Base-by-base conservation (phyloP, 768 basidiomycete genomes). In the Tephrocybe sp. region DNA sequence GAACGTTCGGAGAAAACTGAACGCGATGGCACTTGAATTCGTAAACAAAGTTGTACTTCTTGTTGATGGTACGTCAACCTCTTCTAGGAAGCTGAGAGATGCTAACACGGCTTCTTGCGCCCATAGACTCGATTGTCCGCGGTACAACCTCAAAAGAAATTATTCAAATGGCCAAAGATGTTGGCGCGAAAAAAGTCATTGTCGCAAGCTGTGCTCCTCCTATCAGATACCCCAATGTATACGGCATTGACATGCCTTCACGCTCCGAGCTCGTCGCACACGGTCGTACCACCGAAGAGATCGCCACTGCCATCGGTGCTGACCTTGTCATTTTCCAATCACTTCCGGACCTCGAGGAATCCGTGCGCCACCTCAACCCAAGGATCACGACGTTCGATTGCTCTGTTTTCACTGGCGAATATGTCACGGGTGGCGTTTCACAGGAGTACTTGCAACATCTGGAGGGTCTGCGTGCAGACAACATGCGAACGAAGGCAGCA, bases 201-300 rank as follows among this genome's bases (percentile, higher is more conserved):
- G 85, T 98, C 38, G 97, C 97, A 1, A 96, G 93, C 42, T 98
- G 97, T 63, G 92, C 97, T 7, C 97, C 97, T 5, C 92, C 97
- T 1, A 98, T 99, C 59, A 83, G 92, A 22, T 82, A 84, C 64
- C 87, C 94, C 4, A 97, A 98, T 63, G 97, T 99, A 4, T 98
- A 99, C 68, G 97, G 97, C 16, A 99, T 99, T 64, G 97, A 99
- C 72, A 99, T 98, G 97, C 96, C 97, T 25, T 92, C 94, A 3
- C 84, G 92, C n/a, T 70, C 76, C 28, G 96, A 98, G 64, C 86
- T 98, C 26, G 94, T 98, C 43, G 96, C 93, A 0, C 75, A 94
- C 65, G 80, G 77, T 28, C 84, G 92, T 42, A 80, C 83, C 44
- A 80, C 78, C 9, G 74, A 79, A 19, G 79, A 85, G 52, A 86